phyloP scores from a whole-genome alignment of 495 filamentous ascomycete genomes.

The Podospora anserina region DNA sequence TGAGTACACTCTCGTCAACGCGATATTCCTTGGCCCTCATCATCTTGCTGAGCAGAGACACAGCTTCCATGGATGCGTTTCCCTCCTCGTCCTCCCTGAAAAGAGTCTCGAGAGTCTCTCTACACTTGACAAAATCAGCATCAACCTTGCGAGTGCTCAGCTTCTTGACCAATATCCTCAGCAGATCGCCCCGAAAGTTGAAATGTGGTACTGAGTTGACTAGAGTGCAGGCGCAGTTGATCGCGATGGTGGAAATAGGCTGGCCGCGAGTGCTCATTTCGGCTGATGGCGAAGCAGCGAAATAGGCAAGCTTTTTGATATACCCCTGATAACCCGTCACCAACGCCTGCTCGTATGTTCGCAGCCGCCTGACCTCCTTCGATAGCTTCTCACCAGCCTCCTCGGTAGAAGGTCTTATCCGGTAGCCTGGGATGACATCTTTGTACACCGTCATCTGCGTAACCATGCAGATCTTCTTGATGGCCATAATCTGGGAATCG shows the following conservation, averaged over 20 bases:
- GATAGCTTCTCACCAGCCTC: constrained; percentile 75
- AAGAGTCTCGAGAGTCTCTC: constrained; percentile 72
- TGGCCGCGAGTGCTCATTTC: constrained; percentile 31
- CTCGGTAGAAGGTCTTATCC: constrained; percentile 78
- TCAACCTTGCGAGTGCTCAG: constrained; percentile 67
- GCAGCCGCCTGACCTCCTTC: constrained; percentile 80
- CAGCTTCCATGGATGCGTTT: constrained; percentile 78
- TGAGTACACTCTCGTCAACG: constrained; percentile 79
- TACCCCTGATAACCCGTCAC: constrained; percentile 79
- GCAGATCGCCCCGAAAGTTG: constrained; percentile 84
- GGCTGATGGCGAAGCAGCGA: constrained; percentile 52
- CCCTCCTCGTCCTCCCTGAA: constrained; percentile 90
- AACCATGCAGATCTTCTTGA: constrained; percentile 78
- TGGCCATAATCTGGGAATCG: constrained; percentile 61
- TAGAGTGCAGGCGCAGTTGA: constrained; percentile 78
- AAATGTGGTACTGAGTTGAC: constrained; percentile 85
- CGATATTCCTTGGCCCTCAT: constrained; percentile 80
- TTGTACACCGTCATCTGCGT: constrained; percentile 90
- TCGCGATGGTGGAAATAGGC: constrained; percentile 64
- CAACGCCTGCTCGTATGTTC: constrained; percentile 79
- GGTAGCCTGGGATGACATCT: constrained; percentile 92
- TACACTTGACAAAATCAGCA: constrained; percentile 71
- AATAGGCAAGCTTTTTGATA: constrained; percentile 63
- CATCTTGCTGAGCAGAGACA: constrained; percentile 85
- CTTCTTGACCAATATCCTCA: constrained; percentile 82